Conservation (phyloP, 306 rosid genomes). For the Cucurbita pepo region DNA sequence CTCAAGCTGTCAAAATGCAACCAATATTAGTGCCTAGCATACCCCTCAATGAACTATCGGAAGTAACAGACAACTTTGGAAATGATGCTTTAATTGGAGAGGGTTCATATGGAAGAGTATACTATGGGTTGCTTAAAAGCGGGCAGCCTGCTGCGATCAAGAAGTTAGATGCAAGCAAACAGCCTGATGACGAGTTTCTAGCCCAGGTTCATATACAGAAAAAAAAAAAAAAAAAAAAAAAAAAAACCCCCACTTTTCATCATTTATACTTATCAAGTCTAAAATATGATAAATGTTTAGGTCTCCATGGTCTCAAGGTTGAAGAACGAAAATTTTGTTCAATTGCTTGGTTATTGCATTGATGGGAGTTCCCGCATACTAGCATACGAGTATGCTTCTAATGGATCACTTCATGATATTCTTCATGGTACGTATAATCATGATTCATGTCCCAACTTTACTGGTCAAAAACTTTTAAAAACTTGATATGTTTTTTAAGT, state of each 20-base stretch:
- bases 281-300: not conserved
- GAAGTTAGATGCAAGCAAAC: constrained; percentile 8
- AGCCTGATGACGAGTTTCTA: constrained; percentile 7
- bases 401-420: constrained; percentile 12
- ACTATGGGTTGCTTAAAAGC: not conserved
- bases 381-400: constrained; percentile 8
- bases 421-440: constrained; percentile 7
- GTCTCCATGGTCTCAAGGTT: constrained; percentile 12
- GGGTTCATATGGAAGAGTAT: constrained; percentile 9
- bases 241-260: not conserved
- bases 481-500: not conserved
- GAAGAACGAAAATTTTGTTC: constrained; percentile 9
- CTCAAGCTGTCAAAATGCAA: constrained; percentile 7
- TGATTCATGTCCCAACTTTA: not conserved
- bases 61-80: constrained; percentile 8
- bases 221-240: not conserved
- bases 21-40: constrained; percentile 6
- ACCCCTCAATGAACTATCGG: not conserved
- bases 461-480: not conserved
- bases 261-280: not conserved
- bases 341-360: constrained; percentile 9
- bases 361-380: constrained; percentile 10
- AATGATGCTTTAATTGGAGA: constrained; percentile 7
- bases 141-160: constrained; percentile 9
- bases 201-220: not conserved